Conservation (phyloP, 139 green algal genomes). For the Coccomyxa sp. region DNA sequence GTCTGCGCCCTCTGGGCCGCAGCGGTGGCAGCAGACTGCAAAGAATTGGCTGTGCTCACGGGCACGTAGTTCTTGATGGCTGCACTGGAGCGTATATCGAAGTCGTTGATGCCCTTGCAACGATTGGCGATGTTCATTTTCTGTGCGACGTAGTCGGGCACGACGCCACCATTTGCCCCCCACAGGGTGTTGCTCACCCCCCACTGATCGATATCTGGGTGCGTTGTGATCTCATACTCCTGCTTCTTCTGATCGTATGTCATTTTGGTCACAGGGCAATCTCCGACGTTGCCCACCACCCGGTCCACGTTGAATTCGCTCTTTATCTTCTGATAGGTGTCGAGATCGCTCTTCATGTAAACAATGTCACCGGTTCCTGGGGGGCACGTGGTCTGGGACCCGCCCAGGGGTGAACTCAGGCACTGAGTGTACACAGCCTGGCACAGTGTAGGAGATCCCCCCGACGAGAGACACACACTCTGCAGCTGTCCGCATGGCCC, state of each 20-base stretch:
- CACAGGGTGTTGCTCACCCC: not conserved
- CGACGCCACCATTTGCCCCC: not conserved
- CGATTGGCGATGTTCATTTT: constrained; percentile 1
- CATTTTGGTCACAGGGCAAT: not conserved
- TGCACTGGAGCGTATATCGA: not conserved
- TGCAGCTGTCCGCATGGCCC: not conserved
- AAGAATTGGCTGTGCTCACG: not conserved
- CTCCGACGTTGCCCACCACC: not conserved
- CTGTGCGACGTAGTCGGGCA: not conserved
- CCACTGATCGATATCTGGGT: not conserved
- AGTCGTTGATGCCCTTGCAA: not conserved
- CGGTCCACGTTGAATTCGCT: not conserved
- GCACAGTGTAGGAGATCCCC: not conserved
- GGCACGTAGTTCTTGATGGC: not conserved
- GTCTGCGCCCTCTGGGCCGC: not conserved
- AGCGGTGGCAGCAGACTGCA: not conserved
- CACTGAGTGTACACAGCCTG: not conserved
- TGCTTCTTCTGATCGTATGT: not conserved
- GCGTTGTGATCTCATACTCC: not conserved
- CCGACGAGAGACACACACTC: not conserved
- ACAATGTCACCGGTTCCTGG: not conserved
- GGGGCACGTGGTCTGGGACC: not conserved
- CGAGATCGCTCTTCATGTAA: not conserved
- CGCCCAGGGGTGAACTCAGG: not conserved
- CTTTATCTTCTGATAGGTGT: not conserved